These are phyloP conservation scores for Zoysia pacifica DNA, from an alignment of 176 grass and related monocot species.

Conservation along the genomic window DNA sequence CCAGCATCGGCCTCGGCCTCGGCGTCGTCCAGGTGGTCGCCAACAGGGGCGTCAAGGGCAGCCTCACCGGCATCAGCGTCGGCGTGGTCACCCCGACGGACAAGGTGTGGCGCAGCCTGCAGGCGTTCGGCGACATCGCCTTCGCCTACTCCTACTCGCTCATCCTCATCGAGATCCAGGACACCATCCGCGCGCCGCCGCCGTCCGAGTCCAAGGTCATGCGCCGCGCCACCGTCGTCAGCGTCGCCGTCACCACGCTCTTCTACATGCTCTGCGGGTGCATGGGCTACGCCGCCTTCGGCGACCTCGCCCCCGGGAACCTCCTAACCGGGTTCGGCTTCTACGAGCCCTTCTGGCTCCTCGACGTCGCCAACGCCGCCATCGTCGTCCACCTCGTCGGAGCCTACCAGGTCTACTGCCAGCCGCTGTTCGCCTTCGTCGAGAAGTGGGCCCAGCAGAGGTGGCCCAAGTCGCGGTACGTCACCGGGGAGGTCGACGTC, in stretches of 20 bases:
- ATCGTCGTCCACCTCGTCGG: conserved; percentile 61
- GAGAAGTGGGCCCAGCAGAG: conserved; percentile 61
- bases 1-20: conserved; percentile 71
- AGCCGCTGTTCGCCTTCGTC: conserved; percentile 83
- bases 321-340: conserved; percentile 65
- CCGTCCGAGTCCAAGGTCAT: conserved; percentile 56
- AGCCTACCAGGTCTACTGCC: conserved; percentile 77
- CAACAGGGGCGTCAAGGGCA: conserved; percentile 63
- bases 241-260: conserved; percentile 45
- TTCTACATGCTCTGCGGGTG: conserved; percentile 64
- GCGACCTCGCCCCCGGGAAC: conserved; percentile 50
- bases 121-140: conserved; percentile 87
- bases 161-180: conserved; percentile 83
- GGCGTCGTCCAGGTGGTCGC: conserved; percentile 73
- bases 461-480: conserved; percentile 53
- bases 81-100: conserved; percentile 55
- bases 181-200: conserved; percentile 47
- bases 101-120: conserved; percentile 81
- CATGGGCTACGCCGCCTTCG: conserved; percentile 60
- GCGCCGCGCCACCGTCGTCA: conserved; percentile 46
- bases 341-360: conserved; percentile 71
- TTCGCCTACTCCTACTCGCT: conserved; percentile 90
- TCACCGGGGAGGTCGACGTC: conserved; percentile 55
- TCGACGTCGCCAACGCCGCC: conserved; percentile 60
- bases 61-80: conserved; percentile 85